These are phyloP conservation scores for Trichoderma breve DNA, from an alignment of 2,329 filamentous ascomycete species.

Conservation along the genomic window DNA sequence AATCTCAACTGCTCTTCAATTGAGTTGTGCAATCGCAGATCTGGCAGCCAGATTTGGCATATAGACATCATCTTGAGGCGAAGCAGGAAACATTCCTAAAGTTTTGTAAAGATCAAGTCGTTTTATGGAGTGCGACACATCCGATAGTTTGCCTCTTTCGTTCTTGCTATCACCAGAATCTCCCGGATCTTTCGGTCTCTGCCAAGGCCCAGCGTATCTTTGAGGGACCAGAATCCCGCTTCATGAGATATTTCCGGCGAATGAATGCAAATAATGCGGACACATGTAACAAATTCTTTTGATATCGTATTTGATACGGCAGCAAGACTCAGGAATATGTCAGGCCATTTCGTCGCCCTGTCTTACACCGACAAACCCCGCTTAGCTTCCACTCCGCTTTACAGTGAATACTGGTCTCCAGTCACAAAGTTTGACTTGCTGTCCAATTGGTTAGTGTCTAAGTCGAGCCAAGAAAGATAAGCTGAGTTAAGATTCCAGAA, in stretches of 20 bases:
- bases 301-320: background rate
- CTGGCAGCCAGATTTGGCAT: background rate
- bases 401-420: no score
- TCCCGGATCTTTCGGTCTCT: background rate
- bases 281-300: background rate
- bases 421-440: background rate
- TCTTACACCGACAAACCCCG: background rate
- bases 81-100: background rate
- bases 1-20: background rate
- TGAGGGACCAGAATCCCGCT: background rate
- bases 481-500: background rate
- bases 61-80: background rate
- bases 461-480: background rate
- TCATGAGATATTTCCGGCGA: background rate
- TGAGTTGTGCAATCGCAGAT: background rate
- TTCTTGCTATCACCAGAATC: background rate
- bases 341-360: background rate
- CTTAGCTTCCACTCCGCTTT: background rate
- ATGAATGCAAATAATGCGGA: background rate
- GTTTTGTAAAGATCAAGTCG: background rate
- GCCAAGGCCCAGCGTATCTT: background rate
- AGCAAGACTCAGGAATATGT: no score
- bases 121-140: no score
- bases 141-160: background rate
- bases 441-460: background rate